Evolutionary conservation across 257 asterid species (phyloP).

Genomic region (Craterostigma plantagineum): DNA sequence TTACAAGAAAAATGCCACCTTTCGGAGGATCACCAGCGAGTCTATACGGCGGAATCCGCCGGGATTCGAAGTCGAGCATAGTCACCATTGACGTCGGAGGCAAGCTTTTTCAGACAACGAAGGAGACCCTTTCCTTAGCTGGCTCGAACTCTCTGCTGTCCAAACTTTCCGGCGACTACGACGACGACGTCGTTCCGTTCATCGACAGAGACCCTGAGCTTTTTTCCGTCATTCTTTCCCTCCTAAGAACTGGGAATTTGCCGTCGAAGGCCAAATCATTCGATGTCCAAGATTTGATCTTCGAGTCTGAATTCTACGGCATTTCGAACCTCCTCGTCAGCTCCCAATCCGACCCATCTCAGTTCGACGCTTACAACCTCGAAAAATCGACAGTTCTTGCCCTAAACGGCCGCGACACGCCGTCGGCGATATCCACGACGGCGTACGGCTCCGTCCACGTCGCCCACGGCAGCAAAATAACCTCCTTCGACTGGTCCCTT

Average conservation of each 20-base stretch:
- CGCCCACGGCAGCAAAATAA: slow-evolving; percentile 83
- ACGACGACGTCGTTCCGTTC: slow-evolving; percentile 23
- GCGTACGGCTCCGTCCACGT: slow-evolving; percentile 63
- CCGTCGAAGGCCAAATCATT: slow-evolving; percentile 68
- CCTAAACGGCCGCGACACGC: slow-evolving; percentile 66
- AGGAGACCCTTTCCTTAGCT: slow-evolving; percentile 56
- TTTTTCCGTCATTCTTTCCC: slow-evolving; percentile 66
- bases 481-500: slow-evolving; percentile 88
- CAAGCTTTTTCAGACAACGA: slow-evolving; percentile 74
- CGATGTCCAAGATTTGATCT: slow-evolving; percentile 65
- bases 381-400: slow-evolving; percentile 48
- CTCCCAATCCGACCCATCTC: slow-evolving; percentile 61
- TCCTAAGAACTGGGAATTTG: slow-evolving; percentile 73
- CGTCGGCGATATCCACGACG: slow-evolving; percentile 56
- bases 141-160: slow-evolving; percentile 68
- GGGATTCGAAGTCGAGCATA: slow-evolving; percentile 29
- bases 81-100: slow-evolving; percentile 89
- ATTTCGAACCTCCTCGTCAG: slow-evolving; percentile 40
- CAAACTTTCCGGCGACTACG: slow-evolving; percentile 17
- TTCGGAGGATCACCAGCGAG: slow-evolving; percentile 23
- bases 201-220: slow-evolving; percentile 82
- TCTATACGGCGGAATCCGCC: slow-evolving; percentile 11
- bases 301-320: slow-evolving; percentile 69
- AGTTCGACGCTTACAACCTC: slow-evolving; percentile 71
- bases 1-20: slow-evolving; percentile 39